Percentiles rank a stretch among this genome's conserved stretches.
These are phyloP conservation scores for Mycena galericulata DNA, from an alignment of 768 basidiomycete species.

Conservation along the genomic window DNA sequence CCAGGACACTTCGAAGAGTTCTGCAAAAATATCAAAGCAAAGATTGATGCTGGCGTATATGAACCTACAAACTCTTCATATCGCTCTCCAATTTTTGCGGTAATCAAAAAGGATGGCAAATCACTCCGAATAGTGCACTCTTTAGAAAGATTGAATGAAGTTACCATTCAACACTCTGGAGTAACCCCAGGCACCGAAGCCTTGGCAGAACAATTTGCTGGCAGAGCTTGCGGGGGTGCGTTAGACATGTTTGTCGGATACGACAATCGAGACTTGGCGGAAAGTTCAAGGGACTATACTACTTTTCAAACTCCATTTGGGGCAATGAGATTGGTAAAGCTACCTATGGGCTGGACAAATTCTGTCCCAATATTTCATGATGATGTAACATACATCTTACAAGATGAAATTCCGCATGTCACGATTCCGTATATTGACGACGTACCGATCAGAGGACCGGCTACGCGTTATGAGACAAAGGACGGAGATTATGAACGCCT, in stretches of 20 bases:
- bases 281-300: slow-evolving; percentile 44
- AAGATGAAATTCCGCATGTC: slow-evolving; percentile 19
- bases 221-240: not conserved
- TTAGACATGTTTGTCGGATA: slow-evolving; percentile 42
- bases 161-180: slow-evolving; percentile 36
- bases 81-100: slow-evolving; percentile 22
- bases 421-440: slow-evolving; percentile 32
- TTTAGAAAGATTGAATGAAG: slow-evolving; percentile 41
- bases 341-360: slow-evolving; percentile 47
- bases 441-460: slow-evolving; percentile 15
- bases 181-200: slow-evolving; percentile 27
- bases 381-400: slow-evolving; percentile 9
- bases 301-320: slow-evolving; percentile 46
- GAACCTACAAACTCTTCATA: not conserved
- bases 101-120: slow-evolving; percentile 32
- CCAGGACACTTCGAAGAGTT: too few relatives aligned
- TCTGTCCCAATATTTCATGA: slow-evolving; percentile 23
- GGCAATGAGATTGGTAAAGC: slow-evolving; percentile 30
- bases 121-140: slow-evolving; percentile 29
- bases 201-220: slow-evolving; percentile 11
- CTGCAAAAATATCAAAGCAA: too few relatives aligned
- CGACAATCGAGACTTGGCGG: slow-evolving; percentile 41
- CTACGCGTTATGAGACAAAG: not conserved
- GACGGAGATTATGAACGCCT: slow-evolving; percentile 33
- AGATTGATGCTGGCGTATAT: too few relatives aligned